These are phyloP conservation scores for Neoboletus brunneissimus DNA, from an alignment of 768 basidiomycete species.

Conservation along the genomic window DNA sequence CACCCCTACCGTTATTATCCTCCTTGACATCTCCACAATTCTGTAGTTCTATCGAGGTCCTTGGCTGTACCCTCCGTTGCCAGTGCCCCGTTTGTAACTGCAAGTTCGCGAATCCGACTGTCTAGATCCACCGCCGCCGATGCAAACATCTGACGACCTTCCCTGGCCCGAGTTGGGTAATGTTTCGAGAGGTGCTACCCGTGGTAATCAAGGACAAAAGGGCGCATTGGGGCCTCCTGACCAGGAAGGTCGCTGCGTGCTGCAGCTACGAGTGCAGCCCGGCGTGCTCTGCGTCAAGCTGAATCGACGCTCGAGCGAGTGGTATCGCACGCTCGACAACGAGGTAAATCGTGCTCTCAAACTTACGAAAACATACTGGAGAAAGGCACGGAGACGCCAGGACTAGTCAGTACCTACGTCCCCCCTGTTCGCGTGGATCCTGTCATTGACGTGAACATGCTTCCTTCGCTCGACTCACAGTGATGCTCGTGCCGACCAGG, in stretches of 20 bases:
- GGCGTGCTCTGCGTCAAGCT: slow-evolving; percentile 75
- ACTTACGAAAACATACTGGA: slow-evolving; percentile 83
- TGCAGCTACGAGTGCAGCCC: slow-evolving; percentile 82
- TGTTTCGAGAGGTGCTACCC: slow-evolving; percentile 77
- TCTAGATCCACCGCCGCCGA: slow-evolving; percentile 18
- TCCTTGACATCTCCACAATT: slow-evolving; percentile 19
- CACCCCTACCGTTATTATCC: slow-evolving; percentile 31
- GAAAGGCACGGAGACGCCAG: slow-evolving; percentile 76
- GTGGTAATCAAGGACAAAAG: slow-evolving; percentile 86
- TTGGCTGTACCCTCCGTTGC: slow-evolving; percentile 15
- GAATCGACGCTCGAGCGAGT: slow-evolving; percentile 75
- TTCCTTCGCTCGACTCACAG: slow-evolving; percentile 10
- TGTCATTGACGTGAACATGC: slow-evolving; percentile 7
- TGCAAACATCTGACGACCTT: slow-evolving; percentile 63
- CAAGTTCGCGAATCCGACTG: slow-evolving; percentile 4
- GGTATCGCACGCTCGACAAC: slow-evolving; percentile 75
- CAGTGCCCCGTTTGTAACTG: slow-evolving; percentile 2
- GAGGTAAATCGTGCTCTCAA: slow-evolving; percentile 81
- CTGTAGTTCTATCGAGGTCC: slow-evolving; percentile 10
- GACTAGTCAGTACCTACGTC: slow-evolving; percentile 45
- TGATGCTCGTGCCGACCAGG: slow-evolving; percentile 79
- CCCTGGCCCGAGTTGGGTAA: slow-evolving; percentile 87
- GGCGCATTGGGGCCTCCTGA: slow-evolving; percentile 71
- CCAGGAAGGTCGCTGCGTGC: slow-evolving; percentile 67
- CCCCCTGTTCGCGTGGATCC: background rate